Percentiles rank a stretch among this genome's conserved stretches.
These are phyloP conservation scores for Streptanthus diversifolius DNA, from an alignment of 345 rosid genomes.

Conservation along the genomic window DNA sequence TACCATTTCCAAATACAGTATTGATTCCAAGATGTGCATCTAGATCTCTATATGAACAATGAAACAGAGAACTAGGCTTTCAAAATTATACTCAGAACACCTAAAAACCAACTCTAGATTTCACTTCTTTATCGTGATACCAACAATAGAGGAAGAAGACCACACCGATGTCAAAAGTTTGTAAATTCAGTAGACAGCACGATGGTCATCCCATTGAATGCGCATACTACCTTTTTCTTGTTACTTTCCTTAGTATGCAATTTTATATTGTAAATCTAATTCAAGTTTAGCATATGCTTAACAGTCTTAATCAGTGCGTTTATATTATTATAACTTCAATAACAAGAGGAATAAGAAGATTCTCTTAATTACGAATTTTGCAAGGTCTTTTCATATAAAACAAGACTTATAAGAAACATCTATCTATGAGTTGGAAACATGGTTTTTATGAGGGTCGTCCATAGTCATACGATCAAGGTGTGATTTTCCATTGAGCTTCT, in stretches of 20 bases:
- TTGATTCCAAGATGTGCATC: neutral
- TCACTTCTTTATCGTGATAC: neutral
- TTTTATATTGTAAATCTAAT: too few species aligned
- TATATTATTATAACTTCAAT: neutral
- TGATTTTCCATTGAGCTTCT: slow-evolving; percentile 39
- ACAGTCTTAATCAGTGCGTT: neutral
- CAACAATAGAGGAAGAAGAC: neutral
- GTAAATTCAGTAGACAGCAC: neutral
- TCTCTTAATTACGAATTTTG: neutral
- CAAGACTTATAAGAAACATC: neutral
- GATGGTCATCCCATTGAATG: neutral
- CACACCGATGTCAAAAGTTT: neutral
- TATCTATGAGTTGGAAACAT: neutral
- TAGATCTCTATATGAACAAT: neutral
- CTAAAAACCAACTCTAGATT: neutral
- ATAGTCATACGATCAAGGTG: slow-evolving; percentile 35
- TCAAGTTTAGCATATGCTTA: neutral
- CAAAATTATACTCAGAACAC: neutral
- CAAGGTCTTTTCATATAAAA: neutral
- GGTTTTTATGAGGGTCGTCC: neutral
- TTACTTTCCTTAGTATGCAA: neutral
- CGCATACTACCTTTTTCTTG: neutral
- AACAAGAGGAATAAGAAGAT: neutral
- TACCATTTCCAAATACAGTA: neutral
- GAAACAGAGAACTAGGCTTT: neutral